phyloP scores from a whole-genome alignment of 805 yeast genomes.

The Priceomyces haplophilus region DNA sequence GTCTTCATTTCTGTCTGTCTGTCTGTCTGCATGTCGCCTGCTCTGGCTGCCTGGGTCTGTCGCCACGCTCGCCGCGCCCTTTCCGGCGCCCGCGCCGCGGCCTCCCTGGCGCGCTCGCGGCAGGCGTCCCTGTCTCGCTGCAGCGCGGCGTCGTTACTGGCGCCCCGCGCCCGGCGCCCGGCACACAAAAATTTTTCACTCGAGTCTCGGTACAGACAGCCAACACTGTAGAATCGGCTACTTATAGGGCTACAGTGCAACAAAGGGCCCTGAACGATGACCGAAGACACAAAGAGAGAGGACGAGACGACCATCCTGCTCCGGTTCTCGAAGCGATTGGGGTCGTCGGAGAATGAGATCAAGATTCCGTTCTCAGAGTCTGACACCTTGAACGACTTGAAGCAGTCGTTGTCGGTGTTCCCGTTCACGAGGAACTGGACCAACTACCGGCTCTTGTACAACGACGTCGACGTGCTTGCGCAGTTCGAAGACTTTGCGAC shows the following conservation, averaged over 20 bases:
- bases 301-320: slow-evolving; percentile 8
- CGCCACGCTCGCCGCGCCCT: too few species aligned
- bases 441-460: slow-evolving; percentile 47
- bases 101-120: too few species aligned
- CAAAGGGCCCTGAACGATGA: neutral
- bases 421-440: slow-evolving; percentile 60
- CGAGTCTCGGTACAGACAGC: neutral
- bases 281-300: neutral
- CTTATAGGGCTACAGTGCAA: neutral
- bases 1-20: too few species aligned
- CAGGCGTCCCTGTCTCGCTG: too few species aligned
- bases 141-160: too few species aligned
- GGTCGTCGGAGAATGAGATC: slow-evolving; percentile 16
- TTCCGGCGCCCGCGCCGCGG: too few species aligned
- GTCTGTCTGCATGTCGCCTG: too few species aligned
- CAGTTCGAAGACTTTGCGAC: slow-evolving; percentile 26
- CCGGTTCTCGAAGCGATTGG: slow-evolving; percentile 1
- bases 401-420: slow-evolving; percentile 54
- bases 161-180: too few species aligned
- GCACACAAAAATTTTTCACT: neutral
- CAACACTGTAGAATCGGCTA: too few species aligned
- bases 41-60: too few species aligned
- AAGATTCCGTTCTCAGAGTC: slow-evolving; percentile 29
- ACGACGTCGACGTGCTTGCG: slow-evolving; percentile 31
- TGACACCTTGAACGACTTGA: slow-evolving; percentile 57